phyloP scores from a whole-genome alignment of 2,329 filamentous ascomycete species.

The Colletotrichum cordylinicola region DNA sequence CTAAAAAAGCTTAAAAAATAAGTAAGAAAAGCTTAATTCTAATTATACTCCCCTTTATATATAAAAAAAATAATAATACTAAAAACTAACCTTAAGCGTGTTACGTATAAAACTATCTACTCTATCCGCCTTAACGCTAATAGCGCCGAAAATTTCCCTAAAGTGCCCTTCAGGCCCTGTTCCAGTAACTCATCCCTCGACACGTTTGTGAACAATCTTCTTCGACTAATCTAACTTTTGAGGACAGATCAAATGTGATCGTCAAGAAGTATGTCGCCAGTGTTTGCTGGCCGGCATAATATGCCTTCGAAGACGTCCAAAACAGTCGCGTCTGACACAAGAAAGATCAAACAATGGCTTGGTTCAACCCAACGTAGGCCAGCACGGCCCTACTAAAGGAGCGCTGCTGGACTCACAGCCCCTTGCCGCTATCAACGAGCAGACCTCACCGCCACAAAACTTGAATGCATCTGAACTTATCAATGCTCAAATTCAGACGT shows the following conservation, averaged over 20 bases:
- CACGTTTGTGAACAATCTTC: not conserved
- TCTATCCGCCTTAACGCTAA: no score
- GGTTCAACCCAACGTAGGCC: not conserved
- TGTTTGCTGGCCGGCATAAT: not conserved
- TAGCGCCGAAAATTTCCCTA: no score
- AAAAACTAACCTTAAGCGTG: no score
- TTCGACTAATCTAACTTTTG: not conserved
- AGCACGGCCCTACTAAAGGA: not conserved
- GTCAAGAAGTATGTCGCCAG: not conserved
- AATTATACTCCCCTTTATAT: no score
- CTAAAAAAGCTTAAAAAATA: no score
- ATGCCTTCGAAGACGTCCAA: not conserved
- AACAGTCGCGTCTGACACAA: not conserved
- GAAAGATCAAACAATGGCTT: not conserved
- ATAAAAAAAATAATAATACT: no score
- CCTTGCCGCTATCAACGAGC: not conserved
- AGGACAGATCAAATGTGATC: not conserved
- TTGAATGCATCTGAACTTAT: rapidly evolving
- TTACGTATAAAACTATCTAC: no score
- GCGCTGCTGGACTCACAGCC: not conserved
- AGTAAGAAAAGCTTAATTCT: no score
- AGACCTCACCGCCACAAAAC: not conserved
- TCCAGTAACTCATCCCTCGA: rapidly evolving
- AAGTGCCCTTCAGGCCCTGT: no score
- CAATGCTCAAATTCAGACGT: not conserved